phyloP scores from a whole-genome alignment of 139 green algal genomes.

The Chlorella sp. region DNA sequence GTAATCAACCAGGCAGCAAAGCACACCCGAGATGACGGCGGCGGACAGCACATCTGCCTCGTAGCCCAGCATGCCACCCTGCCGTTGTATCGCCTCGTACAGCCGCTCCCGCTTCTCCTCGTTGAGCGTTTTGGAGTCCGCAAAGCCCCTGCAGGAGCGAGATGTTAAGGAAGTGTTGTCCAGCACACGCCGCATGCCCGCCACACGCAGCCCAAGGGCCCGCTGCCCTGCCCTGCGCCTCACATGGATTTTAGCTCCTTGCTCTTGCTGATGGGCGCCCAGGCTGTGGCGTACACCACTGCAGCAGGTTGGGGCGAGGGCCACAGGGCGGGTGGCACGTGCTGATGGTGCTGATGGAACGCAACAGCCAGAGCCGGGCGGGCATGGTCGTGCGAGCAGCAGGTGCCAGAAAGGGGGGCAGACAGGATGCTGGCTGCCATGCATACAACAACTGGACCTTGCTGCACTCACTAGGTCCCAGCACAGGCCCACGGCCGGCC shows the following conservation, averaged over 20 bases:
- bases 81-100: constrained; percentile 65
- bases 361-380: neutral
- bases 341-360: neutral
- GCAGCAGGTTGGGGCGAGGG: neutral
- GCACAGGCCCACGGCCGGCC: constrained; percentile 87
- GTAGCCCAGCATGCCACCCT: constrained; percentile 57
- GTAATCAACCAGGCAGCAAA: neutral
- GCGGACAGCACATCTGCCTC: constrained; percentile 76
- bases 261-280: constrained; percentile 28
- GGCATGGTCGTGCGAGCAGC: neutral
- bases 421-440: constrained; percentile 76
- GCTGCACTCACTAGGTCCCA: constrained; percentile 79
- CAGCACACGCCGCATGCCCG: too few relatives aligned
- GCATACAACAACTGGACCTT: constrained; percentile 41
- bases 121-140: constrained; percentile 88
- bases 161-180: too few relatives aligned
- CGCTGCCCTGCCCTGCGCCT: neutral
- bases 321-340: too few relatives aligned
- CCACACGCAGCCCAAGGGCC: too few relatives aligned
- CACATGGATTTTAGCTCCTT: constrained; percentile 51
- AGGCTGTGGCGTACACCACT: constrained; percentile 43
- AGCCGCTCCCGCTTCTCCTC: constrained; percentile 73
- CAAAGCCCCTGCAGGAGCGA: constrained; percentile 62
- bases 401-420: neutral
- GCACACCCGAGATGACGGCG: constrained; percentile 62